Evolutionary conservation across 2,329 filamentous ascomycete genomes (phyloP).

Genomic region (Fusarium hainanense): DNA sequence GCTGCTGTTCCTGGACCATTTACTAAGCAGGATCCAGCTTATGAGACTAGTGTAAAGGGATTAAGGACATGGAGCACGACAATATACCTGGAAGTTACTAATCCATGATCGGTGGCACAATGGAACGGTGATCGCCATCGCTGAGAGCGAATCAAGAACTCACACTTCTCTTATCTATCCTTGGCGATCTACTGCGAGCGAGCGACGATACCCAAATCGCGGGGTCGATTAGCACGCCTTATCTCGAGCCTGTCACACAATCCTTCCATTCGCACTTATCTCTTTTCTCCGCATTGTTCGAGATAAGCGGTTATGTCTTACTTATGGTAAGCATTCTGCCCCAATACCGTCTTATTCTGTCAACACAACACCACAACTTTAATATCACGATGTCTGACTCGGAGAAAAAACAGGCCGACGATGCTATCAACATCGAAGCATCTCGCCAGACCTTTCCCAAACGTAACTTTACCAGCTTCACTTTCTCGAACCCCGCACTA

Average conservation of each 20-base stretch:
- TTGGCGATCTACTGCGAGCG: neutral
- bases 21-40: neutral
- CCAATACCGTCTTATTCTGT: neutral
- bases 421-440: neutral
- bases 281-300: neutral
- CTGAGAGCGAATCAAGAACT: neutral
- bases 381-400: constrained; percentile 1
- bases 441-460: neutral
- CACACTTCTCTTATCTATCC: neutral
- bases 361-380: neutral
- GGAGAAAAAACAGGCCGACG: neutral
- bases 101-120: neutral
- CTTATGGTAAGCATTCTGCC: neutral
- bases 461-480: neutral
- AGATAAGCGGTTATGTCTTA: neutral
- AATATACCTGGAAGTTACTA: neutral
- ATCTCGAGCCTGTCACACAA: neutral
- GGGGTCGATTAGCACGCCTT: neutral
- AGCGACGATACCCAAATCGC: neutral
- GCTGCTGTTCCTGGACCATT: too few species aligned
- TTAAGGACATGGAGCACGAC: fast-evolving
- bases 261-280: neutral
- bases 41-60: neutral
- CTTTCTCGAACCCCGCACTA: neutral
- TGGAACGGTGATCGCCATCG: too few species aligned